These are phyloP conservation scores for Kurtzmaniella quercitrusa DNA, from an alignment of 1,139 yeast species.

Conservation along the genomic window DNA sequence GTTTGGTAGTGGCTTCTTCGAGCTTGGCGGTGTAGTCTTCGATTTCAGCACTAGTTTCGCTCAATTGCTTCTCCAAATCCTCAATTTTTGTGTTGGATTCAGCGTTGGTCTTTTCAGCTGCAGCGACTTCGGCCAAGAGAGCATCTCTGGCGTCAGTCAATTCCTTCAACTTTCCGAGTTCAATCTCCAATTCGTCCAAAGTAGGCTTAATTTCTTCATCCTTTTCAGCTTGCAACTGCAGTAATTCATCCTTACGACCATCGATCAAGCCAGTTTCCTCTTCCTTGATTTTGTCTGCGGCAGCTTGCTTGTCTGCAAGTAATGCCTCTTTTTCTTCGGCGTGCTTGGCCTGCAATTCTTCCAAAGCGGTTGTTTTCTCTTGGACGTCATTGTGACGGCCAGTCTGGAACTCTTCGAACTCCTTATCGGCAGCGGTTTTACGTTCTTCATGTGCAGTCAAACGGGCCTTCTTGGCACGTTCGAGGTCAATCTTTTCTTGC, in stretches of 20 bases:
- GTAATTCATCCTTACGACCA: conserved; percentile 42
- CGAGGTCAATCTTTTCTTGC: conserved; percentile 37
- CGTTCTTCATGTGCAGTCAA: conserved; percentile 34
- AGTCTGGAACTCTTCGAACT: conserved; percentile 27
- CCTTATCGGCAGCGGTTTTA: conserved; percentile 38
- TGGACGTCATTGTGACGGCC: conserved; percentile 37
- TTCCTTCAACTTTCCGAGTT: conserved; percentile 35
- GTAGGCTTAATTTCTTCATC: conserved; percentile 40
- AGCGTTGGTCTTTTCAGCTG: conserved; percentile 27
- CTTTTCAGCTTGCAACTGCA: conserved; percentile 41
- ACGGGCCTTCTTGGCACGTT: conserved; percentile 37
- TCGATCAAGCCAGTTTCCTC: conserved; percentile 41
- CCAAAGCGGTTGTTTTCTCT: conserved; percentile 32
- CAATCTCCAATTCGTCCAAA: conserved; percentile 38
- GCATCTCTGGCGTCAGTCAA: conserved; percentile 37
- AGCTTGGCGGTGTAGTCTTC: conserved; percentile 31
- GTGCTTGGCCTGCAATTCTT: conserved; percentile 27
- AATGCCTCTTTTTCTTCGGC: conserved; percentile 37
- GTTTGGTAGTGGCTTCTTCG: conserved; percentile 25
- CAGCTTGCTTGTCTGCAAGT: conserved; percentile 34
- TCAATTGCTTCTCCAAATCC: conserved; percentile 35
- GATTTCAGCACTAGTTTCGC: conserved; percentile 34
- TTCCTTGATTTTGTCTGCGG: conserved; percentile 37
- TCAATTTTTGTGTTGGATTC: conserved; percentile 33
- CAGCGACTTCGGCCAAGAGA: conserved; percentile 31